These are phyloP conservation scores for Tetraselmis chui DNA, from an alignment of 139 green algal species.

Conservation along the genomic window DNA sequence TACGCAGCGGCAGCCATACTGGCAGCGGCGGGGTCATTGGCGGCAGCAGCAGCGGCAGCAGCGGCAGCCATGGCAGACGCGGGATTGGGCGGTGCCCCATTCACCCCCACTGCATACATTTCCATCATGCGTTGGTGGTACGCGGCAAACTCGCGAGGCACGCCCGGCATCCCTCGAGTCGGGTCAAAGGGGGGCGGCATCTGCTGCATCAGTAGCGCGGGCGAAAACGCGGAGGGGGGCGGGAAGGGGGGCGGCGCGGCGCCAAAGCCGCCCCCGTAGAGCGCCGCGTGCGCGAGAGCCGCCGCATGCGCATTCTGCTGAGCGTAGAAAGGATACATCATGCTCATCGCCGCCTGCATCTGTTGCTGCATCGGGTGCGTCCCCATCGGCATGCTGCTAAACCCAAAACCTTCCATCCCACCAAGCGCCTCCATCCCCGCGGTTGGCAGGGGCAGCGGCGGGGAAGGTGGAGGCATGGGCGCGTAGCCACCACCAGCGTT, in stretches of 20 bases:
- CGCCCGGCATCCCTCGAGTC: not conserved
- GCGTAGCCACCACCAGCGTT: too few relatives aligned
- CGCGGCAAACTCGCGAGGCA: slow-evolving; percentile 6
- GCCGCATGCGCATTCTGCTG: slow-evolving; percentile 5
- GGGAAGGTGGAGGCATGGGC: not conserved
- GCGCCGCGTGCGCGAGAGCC: not conserved
- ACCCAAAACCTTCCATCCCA: not conserved
- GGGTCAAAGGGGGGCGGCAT: slow-evolving; percentile 2
- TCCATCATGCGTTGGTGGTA: slow-evolving; percentile 31
- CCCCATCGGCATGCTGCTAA: not conserved
- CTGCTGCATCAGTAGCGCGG: not conserved
- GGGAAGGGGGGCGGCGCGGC: not conserved
- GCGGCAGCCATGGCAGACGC: slow-evolving; percentile 19
- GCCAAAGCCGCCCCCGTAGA: not conserved
- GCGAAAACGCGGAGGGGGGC: not conserved
- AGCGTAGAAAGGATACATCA: slow-evolving; percentile 22
- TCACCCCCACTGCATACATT: not conserved
- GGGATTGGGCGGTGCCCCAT: not conserved
- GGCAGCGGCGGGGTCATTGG: slow-evolving; percentile 3
- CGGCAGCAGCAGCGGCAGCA: slow-evolving; percentile 4
- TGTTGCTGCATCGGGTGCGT: slow-evolving; percentile 3
- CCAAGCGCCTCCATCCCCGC: not conserved
- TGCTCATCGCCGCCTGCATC: slow-evolving; percentile 20
- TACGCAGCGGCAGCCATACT: slow-evolving; percentile 1
- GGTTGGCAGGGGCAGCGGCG: not conserved